A percentile compares a stretch with the other conserved stretches of the same genome.
Evolutionary conservation across 2,329 filamentous ascomycete species (phyloP).

Genomic region (Parastagonospora nodorum): DNA sequence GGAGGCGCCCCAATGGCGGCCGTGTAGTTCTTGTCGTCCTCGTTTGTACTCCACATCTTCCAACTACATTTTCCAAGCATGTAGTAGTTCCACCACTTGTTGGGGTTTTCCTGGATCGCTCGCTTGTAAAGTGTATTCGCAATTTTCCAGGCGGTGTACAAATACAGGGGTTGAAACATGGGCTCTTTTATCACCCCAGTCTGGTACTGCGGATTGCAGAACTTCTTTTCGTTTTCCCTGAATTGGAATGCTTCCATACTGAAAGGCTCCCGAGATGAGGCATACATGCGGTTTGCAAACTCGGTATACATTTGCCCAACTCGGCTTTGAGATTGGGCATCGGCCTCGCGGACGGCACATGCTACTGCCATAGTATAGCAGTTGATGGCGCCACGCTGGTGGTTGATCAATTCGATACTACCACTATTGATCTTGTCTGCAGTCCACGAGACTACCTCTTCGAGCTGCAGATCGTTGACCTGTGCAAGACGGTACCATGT

Average conservation of each 20-base stretch:
- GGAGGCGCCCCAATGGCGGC: constrained; percentile 36
- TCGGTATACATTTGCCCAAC: constrained; percentile 70
- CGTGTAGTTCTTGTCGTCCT: constrained; percentile 41
- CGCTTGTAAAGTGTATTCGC: constrained; percentile 65
- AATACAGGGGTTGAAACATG: constrained; percentile 62
- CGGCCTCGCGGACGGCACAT: constrained; percentile 62
- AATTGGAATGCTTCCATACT: constrained; percentile 69
- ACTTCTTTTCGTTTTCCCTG: constrained; percentile 63
- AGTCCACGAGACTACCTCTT: constrained; percentile 86
- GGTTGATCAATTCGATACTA: constrained; percentile 71
- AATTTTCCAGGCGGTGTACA: constrained; percentile 68
- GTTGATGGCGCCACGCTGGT: constrained; percentile 81
- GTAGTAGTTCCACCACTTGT: constrained; percentile 70
- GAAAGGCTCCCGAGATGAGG: constrained; percentile 70
- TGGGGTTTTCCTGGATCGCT: constrained; percentile 63
- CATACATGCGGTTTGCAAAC: constrained; percentile 71
- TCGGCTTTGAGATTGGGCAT: constrained; percentile 60
- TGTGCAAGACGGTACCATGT: constrained; percentile 89
- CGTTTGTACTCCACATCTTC: constrained; percentile 67
- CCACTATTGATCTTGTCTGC: constrained; percentile 91
- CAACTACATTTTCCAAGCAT: constrained; percentile 74
- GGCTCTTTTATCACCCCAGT: constrained; percentile 60
- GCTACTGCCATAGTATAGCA: constrained; percentile 73
- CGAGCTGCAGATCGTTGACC: constrained; percentile 84
- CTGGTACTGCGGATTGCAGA: constrained; percentile 58